phyloP scores from a whole-genome alignment of 2,329 filamentous ascomycete species.

The Phaeosphaeriaceae sp. region DNA sequence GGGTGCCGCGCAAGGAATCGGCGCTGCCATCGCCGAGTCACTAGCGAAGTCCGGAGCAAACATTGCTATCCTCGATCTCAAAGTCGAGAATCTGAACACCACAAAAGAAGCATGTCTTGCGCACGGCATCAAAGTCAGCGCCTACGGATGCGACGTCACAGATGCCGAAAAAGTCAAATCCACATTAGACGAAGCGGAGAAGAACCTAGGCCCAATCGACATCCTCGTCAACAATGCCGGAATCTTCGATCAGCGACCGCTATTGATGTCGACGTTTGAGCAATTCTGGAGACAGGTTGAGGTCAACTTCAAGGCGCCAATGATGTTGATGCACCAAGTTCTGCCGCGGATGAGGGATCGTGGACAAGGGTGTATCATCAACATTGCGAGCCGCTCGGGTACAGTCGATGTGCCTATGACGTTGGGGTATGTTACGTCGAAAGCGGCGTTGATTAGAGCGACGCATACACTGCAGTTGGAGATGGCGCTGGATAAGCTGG shows the following conservation, averaged over 20 bases:
- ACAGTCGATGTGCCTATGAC: conserved; percentile 43
- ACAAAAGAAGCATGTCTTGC: conserved; percentile 32
- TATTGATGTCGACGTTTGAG: conserved; percentile 35
- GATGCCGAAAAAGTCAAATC: conserved; percentile 16
- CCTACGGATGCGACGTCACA: conserved; percentile 33
- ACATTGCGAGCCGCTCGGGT: conserved; percentile 36
- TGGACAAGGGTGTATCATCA: conserved; percentile 40
- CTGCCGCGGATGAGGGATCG: conserved; percentile 31
- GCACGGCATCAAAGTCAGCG: conserved; percentile 26
- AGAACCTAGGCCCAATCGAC: conserved; percentile 31
- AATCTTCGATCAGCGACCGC: conserved; percentile 33
- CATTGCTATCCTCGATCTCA: conserved; percentile 36
- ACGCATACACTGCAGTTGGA: conserved; percentile 41
- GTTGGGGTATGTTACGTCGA: conserved; percentile 35
- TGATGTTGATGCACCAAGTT: conserved; percentile 33
- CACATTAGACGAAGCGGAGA: conserved; percentile 24
- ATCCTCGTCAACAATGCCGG: conserved; percentile 40
- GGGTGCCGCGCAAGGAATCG: conserved; percentile 37
- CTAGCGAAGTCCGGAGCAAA: conserved; percentile 35
- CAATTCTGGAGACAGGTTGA: conserved; percentile 40
- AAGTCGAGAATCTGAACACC: conserved; percentile 16
- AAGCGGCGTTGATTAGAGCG: conserved; percentile 37
- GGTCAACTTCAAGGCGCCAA: conserved; percentile 42
- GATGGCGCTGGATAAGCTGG: conserved; percentile 35
- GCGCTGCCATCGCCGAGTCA: conserved; percentile 35